Base-by-base conservation (phyloP, 352 stramenopile species). In the Salisapilia sapeloensis region DNA sequence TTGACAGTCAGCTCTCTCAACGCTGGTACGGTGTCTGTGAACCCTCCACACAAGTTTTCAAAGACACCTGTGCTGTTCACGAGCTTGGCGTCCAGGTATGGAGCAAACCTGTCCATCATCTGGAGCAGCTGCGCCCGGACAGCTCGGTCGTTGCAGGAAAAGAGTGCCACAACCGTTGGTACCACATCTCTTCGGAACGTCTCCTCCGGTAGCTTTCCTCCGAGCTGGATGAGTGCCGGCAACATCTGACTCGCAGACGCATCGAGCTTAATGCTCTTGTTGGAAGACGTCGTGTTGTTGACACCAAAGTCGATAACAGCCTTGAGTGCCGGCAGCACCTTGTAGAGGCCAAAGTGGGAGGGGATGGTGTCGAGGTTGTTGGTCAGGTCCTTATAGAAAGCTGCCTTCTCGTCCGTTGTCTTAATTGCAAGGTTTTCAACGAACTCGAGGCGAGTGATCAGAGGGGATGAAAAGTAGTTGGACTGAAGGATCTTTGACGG, bases 381-480 rank as follows among this genome's bases (percentile, higher is more conserved):
- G 20, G 64, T 56, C 13, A 97, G 56, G 30, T 92, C 86, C 59
- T 96, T 92, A 61, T 96, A 94, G 44, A 96, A 96, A 20, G 65
- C 62, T 23, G 93, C 78, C 40, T 96, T 96, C 45, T 96, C 81
- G 31, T 96, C 85, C 0, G 85, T 64, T 0, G 80, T 86, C 53
- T 97, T 96, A 24, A 96, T 60, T 4, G 76, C 60, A 18, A 97
- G 58, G 50, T 96, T 92, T 46, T 96, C 80, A 14, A 97, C 40
- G 50, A 95, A 93, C 30, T 81, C 57, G 67, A 97, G 87, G n/a
- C 84, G 63, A 40, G 84, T 87, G 44, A 95, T 84, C 42, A 96
- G 95, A 10, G 80, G 56, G 35, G 84, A 93, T 37, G 94, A 72
- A 51, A 97, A 97, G 17, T 90, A 80, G 21, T 70, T 85, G 38